Evolutionary conservation across 306 rosid genomes (phyloP).

Genomic region (Morella rubra): DNA sequence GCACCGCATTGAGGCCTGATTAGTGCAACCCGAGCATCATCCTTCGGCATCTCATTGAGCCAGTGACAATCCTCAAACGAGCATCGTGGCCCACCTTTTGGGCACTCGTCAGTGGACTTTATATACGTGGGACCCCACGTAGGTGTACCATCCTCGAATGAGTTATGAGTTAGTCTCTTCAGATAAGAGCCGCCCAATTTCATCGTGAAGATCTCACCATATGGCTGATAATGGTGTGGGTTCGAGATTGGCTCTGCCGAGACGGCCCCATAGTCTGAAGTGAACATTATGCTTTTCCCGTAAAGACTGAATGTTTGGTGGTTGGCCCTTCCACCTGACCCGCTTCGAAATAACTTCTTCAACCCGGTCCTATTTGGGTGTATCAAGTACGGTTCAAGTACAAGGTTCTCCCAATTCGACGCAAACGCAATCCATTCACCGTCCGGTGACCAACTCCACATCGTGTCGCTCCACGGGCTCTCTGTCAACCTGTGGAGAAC

Average conservation of each 20-base stretch:
- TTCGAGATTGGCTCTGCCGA: conserved; percentile 91
- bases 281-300: conserved; percentile 54
- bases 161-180: conserved; percentile 65
- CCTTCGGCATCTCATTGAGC: conserved; percentile 49
- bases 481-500: conserved; percentile 51
- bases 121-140: conserved; percentile 59
- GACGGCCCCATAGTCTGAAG: conserved; percentile 68
- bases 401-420: conserved; percentile 59
- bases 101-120: conserved; percentile 37
- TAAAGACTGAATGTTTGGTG: conserved; percentile 80
- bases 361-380: conserved; percentile 80
- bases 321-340: conserved; percentile 64
- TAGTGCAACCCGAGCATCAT: not conserved
- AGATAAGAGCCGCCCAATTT: conserved; percentile 71
- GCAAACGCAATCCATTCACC: conserved; percentile 85
- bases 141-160: conserved; percentile 85
- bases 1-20: conserved; percentile 34
- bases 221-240: conserved; percentile 78
- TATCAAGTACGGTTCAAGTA: conserved; percentile 58
- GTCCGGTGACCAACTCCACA: conserved; percentile 83
- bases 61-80: conserved; percentile 68
- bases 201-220: conserved; percentile 73
- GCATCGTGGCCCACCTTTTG: conserved; percentile 47
- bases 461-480: conserved; percentile 77
- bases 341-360: conserved; percentile 61